Base-by-base conservation (phyloP, 208 protist genomes). In the Trichomonas gallinae region DNA sequence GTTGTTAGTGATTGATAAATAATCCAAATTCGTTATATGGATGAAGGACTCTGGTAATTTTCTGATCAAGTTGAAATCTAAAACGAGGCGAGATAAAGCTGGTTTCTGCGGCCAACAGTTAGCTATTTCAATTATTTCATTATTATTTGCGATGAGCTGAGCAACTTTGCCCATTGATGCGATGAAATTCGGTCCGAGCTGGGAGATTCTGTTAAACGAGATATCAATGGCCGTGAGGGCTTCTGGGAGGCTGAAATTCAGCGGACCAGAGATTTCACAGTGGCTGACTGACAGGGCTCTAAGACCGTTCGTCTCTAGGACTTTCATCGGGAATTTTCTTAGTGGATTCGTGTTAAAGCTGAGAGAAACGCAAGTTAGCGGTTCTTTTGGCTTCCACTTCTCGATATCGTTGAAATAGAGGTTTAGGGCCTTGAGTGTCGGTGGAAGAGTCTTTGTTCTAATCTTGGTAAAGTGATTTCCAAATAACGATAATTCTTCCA, bases 401-500 rank as follows among this genome's bases (percentile, higher is more conserved):
- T 34, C 21, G 0, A 93, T 17, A 9, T 34, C 10, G 31, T 93
- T 93, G n/a, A 48, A 51, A 15, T 34, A 93, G 11, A 93, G 36
- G n/a, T 93, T 93, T 0, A 93, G 15, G 0, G 26, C 3, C 44
- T 93, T 93, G 44, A 93, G 17, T 3, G 17, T 8, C 4, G 48
- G 40, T 34, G 87, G 21, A 38, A 44, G 17, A 13, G 6, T 8
- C 21, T 8, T 26, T 8, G 58, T 17, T 31, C 26, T n/a, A 72
- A 72, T 3, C 58, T 17, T 72, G 11, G 11, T n/a, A 42, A 85
- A 42, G 34, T 85, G 10, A 40, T 89, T 89, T 46, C 83, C 83
- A 48, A 89, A 89, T 89, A 89, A 89, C 17, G 83, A 89, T 45
- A 89, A 11, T 44, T 89, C 83, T 89, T 89, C 83, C 23, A 89